Percentiles rank a stretch among this genome's conserved stretches.
Evolutionary conservation across 1,139 yeast species (phyloP).

Genomic region (Lodderomyces jiufengensis): DNA sequence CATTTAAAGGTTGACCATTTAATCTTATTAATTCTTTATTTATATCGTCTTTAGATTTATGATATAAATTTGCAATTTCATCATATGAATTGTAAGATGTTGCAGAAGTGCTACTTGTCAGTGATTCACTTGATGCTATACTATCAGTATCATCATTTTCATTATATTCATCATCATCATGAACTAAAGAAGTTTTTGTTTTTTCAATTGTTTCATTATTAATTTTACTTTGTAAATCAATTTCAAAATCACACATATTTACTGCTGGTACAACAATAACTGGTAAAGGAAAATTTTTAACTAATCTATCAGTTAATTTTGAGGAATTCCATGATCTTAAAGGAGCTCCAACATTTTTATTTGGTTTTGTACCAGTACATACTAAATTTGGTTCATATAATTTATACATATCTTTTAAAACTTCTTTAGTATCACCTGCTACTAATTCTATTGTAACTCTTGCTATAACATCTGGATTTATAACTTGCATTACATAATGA

Average conservation of each 20-base stretch:
- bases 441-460: constrained; percentile 62
- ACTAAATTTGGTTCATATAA: constrained; percentile 63
- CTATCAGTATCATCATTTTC: constrained; percentile 18
- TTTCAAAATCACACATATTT: constrained; percentile 57
- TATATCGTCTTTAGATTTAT: constrained; percentile 26
- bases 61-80: constrained; percentile 35
- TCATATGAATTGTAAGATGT: constrained; percentile 39
- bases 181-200: neutral
- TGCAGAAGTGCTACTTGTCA: constrained; percentile 15
- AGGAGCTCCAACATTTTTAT: constrained; percentile 45
- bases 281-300: constrained; percentile 65
- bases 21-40: constrained; percentile 18
- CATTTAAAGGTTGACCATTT: constrained; percentile 19
- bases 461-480: constrained; percentile 48
- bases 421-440: constrained; percentile 55
- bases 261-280: constrained; percentile 64
- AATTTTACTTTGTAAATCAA: constrained; percentile 22
- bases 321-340: constrained; percentile 60
- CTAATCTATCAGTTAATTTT: constrained; percentile 59
- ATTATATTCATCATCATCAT: constrained; percentile 2
- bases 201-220: constrained; percentile 11
- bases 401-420: constrained; percentile 57
- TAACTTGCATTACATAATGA: constrained; percentile 43
- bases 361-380: constrained; percentile 59
- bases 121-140: constrained; percentile 18